Base-by-base conservation (phyloP, 2,329 filamentous ascomycete species). In the Fusarium verrucosum region DNA sequence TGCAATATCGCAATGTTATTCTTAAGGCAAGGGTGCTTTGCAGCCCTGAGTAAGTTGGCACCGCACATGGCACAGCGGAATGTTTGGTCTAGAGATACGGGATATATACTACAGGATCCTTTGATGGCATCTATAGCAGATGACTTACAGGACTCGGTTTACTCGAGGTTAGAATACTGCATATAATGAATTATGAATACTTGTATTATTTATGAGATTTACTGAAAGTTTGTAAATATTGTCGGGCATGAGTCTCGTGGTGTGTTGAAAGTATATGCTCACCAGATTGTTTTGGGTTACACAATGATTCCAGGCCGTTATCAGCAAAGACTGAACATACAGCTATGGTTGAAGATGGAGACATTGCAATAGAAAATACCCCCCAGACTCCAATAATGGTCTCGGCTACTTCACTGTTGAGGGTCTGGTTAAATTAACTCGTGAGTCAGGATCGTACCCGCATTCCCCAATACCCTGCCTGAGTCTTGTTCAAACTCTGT, bases 21-120 rank as follows among this genome's bases (percentile, higher is more conserved):
- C 79, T 83, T 57, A 90, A 89, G 75, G 85, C 87, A n/a, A 84
- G 83, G 67, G 88, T 91, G 7, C 75, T 90, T 43, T 89, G 87
- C 70, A 78, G 77, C 45, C 78, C 81, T 10, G 81, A 84, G 69
- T 70, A 72, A 33, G 38, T 7, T 23, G 13, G 40, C 22, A n/a
- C n/a, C n/a, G n/a, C n/a, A n/a, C 23, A 23, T 13, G 11, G n/a
- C n/a, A n/a, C n/a, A n/a, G n/a, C n/a, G n/a, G n/a, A n/a, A n/a
- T n/a, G n/a, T n/a, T n/a, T n/a, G n/a, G 26, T 28, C 26, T 13
- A 13, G 11, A 10, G 26, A 45, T 14, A 16, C 14, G 13, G 2
- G 5, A 41, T 28, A 41, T 30, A 36, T 19, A 36, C 33, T n/a
- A 28, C 23, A 25, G 30, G 28, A 17, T 17, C 22, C 17, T 35